These are phyloP conservation scores for Dictyostelium citrinum DNA, from an alignment of 78 protist species.

Conservation along the genomic window DNA sequence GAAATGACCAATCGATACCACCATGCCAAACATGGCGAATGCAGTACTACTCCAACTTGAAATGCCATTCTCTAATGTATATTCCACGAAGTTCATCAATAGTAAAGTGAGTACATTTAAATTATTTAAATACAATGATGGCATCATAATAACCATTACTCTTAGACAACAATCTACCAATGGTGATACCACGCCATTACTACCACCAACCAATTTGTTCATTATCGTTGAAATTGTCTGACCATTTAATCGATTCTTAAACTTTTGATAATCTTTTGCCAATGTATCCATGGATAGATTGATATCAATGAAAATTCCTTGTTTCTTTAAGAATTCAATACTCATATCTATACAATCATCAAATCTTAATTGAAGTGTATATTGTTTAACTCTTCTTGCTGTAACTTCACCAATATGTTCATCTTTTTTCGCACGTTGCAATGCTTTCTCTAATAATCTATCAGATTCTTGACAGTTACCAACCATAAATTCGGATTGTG, in stretches of 20 bases:
- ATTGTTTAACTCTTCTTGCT: slow-evolving; percentile 14
- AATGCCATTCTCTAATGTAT: not conserved
- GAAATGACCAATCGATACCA: slow-evolving; percentile 36
- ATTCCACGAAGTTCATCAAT: slow-evolving; percentile 10
- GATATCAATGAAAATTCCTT: not conserved
- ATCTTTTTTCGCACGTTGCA: not conserved
- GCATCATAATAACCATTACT: slow-evolving; percentile 48
- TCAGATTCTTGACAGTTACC: slow-evolving; percentile 48
- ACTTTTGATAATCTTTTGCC: not conserved
- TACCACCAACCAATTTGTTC: not conserved
- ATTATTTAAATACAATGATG: slow-evolving; percentile 44
- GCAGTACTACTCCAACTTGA: slow-evolving; percentile 32
- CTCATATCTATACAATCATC: slow-evolving; percentile 11
- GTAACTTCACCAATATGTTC: slow-evolving; percentile 46
- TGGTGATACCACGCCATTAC: not conserved
- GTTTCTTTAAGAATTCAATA: not conserved
- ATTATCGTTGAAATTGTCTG: not conserved
- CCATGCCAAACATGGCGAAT: slow-evolving; percentile 33
- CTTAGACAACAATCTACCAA: not conserved
- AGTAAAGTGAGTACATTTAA: not conserved
- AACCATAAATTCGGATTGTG: slow-evolving; percentile 52
- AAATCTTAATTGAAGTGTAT: slow-evolving; percentile 14
- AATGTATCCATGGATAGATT: slow-evolving; percentile 3
- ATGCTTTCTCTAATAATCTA: not conserved
- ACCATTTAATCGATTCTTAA: not conserved